Evolutionary conservation across 108 stramenopile species (phyloP).

Genomic region (Pseudonitzschia multiseries): DNA sequence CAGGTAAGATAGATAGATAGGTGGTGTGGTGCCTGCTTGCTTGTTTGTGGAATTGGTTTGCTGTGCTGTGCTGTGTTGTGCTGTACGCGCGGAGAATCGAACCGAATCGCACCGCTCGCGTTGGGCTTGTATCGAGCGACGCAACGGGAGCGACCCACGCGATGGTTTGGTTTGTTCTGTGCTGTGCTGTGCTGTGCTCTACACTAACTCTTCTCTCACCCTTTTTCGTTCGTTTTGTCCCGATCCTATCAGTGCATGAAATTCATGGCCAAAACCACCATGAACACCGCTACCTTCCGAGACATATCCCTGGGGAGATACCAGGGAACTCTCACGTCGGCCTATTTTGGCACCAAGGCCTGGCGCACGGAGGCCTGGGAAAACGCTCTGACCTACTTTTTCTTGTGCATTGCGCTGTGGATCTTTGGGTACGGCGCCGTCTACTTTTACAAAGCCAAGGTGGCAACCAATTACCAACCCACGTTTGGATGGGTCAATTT

Average conservation of each 20-base stretch:
- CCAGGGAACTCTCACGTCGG: slow-evolving; percentile 45
- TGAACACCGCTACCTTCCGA: slow-evolving; percentile 57
- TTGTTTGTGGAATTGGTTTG: no score
- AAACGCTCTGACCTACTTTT: slow-evolving; percentile 7
- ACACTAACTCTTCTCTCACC: neutral
- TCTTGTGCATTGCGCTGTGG: neutral
- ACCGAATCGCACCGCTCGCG: no score
- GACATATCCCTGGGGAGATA: slow-evolving; percentile 45
- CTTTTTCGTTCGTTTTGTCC: neutral
- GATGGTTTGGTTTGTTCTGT: no score
- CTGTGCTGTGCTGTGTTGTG: no score
- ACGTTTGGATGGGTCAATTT: slow-evolving; percentile 18
- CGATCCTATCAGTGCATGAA: slow-evolving; percentile 47
- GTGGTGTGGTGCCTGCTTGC: no score
- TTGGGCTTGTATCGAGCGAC: neutral
- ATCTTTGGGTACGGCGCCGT: slow-evolving; percentile 9
- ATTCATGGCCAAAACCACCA: slow-evolving; percentile 50
- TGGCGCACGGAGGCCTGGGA: slow-evolving; percentile 9
- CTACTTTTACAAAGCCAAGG: slow-evolving; percentile 16
- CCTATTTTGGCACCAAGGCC: slow-evolving; percentile 10
- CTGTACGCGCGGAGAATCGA: no score
- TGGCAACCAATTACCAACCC: slow-evolving; percentile 19
- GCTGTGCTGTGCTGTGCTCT: neutral
- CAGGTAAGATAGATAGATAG: slow-evolving; percentile 45
- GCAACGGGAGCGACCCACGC: neutral